Percentiles rank a stretch among this genome's conserved stretches.
Evolutionary conservation across 2,329 filamentous ascomycete genomes (phyloP).

Genomic region (Exophiala dermatitidis): DNA sequence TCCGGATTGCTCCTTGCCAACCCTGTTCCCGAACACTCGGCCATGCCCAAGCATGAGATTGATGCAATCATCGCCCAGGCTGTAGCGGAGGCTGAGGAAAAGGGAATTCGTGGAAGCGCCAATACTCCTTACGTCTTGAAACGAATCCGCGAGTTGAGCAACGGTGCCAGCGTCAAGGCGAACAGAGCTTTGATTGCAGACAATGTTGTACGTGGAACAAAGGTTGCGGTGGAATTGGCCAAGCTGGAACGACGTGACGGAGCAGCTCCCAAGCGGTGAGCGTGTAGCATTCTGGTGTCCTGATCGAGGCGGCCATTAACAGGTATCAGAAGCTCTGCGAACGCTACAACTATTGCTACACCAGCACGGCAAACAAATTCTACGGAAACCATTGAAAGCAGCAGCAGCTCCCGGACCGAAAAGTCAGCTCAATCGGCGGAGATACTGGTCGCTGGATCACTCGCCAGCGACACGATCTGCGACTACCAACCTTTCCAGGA

Average conservation of each 20-base stretch:
- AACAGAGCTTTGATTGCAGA: conserved; percentile 64
- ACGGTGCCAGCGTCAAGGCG: conserved; percentile 62
- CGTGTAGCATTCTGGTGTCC: conserved; percentile 13
- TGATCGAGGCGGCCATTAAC: conserved; percentile 7
- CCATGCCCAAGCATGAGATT: conserved; percentile 65
- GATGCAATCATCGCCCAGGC: conserved; percentile 61
- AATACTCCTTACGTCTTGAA: conserved; percentile 80
- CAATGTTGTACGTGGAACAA: conserved; percentile 59
- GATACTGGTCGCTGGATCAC: conserved; percentile 77
- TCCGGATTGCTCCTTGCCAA: conserved; percentile 85
- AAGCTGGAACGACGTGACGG: conserved; percentile 41
- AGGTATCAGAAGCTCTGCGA: conserved; percentile 4
- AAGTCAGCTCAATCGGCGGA: conserved; percentile 41
- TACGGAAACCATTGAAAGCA: background rate
- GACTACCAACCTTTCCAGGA: conserved; percentile 55
- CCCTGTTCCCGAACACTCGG: conserved; percentile 65
- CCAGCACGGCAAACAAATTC: background rate
- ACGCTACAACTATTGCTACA: background rate
- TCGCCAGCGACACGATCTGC: conserved; percentile 82
- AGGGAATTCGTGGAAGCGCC: conserved; percentile 62
- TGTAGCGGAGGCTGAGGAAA: conserved; percentile 55
- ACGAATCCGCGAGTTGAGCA: conserved; percentile 71
- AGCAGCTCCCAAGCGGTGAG: conserved; percentile 22
- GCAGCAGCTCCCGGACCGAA: background rate
- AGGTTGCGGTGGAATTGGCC: conserved; percentile 56